Evolutionary conservation across 1,139 yeast genomes (phyloP).

Genomic region (Pichia sp.): DNA sequence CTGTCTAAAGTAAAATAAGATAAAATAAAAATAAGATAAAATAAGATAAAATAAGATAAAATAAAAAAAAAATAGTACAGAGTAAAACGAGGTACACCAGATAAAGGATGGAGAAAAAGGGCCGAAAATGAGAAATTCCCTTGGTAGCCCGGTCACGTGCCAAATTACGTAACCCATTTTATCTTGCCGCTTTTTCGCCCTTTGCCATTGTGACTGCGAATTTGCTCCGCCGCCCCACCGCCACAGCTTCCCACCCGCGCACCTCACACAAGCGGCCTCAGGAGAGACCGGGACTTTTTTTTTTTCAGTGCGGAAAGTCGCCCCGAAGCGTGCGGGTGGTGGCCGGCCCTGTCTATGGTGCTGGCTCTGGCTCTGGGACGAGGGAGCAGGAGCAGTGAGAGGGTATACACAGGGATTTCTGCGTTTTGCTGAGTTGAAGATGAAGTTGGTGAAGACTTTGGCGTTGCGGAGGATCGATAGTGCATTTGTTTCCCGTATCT

Average conservation of each 20-base stretch:
- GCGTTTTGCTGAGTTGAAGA: background rate
- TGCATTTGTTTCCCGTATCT: background rate
- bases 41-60: no score
- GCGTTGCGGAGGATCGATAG: background rate
- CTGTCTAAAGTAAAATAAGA: background rate
- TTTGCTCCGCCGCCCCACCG: background rate
- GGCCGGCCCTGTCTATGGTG: background rate
- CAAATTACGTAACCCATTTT: background rate
- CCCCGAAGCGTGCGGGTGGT: no score
- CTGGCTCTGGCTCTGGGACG: background rate
- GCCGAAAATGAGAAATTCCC: no score
- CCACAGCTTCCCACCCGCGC: constrained; percentile 1
- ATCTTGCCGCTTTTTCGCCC: no score
- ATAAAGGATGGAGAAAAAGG: no score
- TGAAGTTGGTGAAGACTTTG: background rate
- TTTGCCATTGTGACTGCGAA: constrained; percentile 8
- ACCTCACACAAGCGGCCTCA: constrained; percentile 3
- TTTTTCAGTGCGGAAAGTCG: background rate
- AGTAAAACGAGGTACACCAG: no score
- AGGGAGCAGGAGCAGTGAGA: background rate
- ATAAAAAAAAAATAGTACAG: no score
- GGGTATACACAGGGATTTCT: background rate
- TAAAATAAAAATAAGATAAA: no score
- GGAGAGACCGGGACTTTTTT: background rate
- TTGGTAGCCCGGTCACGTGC: no score